These are phyloP conservation scores for Eimeria sp. DNA, from an alignment of 169 alveolate species.

Conservation along the genomic window DNA sequence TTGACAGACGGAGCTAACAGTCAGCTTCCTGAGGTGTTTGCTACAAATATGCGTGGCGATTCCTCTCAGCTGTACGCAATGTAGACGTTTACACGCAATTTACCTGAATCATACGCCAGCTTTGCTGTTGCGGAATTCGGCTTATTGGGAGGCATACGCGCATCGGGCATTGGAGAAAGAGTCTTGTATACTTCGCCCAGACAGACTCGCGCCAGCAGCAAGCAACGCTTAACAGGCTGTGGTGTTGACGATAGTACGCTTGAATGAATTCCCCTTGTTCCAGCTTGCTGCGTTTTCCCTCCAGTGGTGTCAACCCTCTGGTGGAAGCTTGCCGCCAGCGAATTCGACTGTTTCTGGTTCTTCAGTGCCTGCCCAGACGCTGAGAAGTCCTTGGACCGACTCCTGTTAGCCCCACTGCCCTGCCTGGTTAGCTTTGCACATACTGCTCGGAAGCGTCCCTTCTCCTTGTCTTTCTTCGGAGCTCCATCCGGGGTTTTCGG, in stretches of 20 bases:
- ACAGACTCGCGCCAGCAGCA: constrained; percentile 77
- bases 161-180: constrained; percentile 78
- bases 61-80: not conserved
- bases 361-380: not conserved
- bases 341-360: not conserved
- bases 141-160: constrained; percentile 80
- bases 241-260: not conserved
- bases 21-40: not conserved
- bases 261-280: not conserved
- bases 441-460: constrained; percentile 66
- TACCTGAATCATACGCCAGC: constrained; percentile 59
- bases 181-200: constrained; percentile 81
- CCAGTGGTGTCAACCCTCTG: constrained; percentile 36
- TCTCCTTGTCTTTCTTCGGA: constrained; percentile 41
- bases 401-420: not conserved
- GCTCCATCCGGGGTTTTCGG: not conserved
- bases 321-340: constrained; percentile 8
- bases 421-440: constrained; percentile 53
- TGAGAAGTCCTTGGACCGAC: not conserved
- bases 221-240: constrained; percentile 43
- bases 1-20: not conserved
- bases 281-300: not conserved
- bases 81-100: not conserved
- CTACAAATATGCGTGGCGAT: not conserved
- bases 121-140: constrained; percentile 22